Evolutionary conservation across 148 eudicot species (phyloP).

Genomic region (Silene uniflora): DNA sequence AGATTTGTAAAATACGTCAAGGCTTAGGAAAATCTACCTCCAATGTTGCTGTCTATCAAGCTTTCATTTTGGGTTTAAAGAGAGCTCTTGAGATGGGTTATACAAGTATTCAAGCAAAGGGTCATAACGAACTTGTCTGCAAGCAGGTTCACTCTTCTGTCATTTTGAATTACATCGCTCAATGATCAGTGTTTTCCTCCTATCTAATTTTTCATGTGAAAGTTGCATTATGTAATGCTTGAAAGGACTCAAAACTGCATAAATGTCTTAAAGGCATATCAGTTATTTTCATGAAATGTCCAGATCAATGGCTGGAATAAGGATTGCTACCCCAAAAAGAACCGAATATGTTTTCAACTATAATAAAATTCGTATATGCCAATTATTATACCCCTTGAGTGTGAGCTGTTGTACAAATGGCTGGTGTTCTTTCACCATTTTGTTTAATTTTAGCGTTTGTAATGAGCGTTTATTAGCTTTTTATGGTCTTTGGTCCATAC

Average conservation of each 20-base stretch:
- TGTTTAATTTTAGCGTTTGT: too few relatives aligned
- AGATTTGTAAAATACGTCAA: conserved; percentile 86
- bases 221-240: not conserved
- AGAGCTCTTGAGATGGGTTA: conserved; percentile 79
- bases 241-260: not conserved
- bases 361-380: too few relatives aligned
- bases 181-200: not conserved
- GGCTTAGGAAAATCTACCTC: conserved; percentile 79
- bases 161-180: not conserved
- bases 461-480: too few relatives aligned
- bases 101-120: conserved; percentile 57
- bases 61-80: conserved; percentile 66
- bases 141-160: conserved; percentile 61
- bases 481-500: too few relatives aligned
- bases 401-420: too few relatives aligned
- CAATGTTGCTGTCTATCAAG: conserved; percentile 85
- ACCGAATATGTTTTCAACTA: too few relatives aligned
- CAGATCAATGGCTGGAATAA: too few relatives aligned
- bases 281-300: too few relatives aligned
- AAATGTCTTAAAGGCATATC: not conserved
- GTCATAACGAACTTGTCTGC: conserved; percentile 93
- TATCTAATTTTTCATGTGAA: not conserved
- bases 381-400: too few relatives aligned
- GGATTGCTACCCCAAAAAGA: too few relatives aligned
- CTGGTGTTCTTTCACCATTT: too few relatives aligned